Conservation (phyloP, 208 protist genomes). For the Tritrichomonas foetus region DNA sequence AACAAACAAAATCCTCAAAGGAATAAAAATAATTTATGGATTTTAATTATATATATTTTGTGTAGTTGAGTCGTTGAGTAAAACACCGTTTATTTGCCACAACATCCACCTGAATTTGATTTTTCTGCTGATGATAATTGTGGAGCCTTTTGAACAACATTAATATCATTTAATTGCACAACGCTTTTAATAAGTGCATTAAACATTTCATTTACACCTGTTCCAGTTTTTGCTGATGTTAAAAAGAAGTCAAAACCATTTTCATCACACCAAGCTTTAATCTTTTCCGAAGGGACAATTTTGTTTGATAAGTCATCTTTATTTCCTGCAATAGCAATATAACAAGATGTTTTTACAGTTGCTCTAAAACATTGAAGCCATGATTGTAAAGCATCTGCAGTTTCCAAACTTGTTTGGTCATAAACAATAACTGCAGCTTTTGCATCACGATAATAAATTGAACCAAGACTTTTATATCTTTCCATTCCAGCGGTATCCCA, state of each 20-base stretch:
- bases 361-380: not conserved
- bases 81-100: no score
- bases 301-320: conserved; percentile 33
- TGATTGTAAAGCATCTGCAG: not conserved
- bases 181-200: not conserved
- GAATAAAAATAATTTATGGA: no score
- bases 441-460: conserved; percentile 42
- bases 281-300: not conserved
- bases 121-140: no score
- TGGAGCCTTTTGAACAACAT: no score
- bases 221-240: not conserved
- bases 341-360: not conserved
- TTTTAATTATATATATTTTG: no score
- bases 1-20: no score
- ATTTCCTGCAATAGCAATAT: conserved; percentile 6
- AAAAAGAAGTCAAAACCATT: not conserved
- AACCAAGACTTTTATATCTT: conserved; percentile 1
- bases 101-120: no score
- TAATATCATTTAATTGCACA: no score
- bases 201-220: not conserved
- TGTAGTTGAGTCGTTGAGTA: no score
- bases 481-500: conserved; percentile 41
- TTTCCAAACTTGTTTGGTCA: conserved; percentile 11
- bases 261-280: not conserved
- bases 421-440: conserved; percentile 35